phyloP scores from a whole-genome alignment of 352 stramenopile species.

The Phytophthora palmivora region DNA sequence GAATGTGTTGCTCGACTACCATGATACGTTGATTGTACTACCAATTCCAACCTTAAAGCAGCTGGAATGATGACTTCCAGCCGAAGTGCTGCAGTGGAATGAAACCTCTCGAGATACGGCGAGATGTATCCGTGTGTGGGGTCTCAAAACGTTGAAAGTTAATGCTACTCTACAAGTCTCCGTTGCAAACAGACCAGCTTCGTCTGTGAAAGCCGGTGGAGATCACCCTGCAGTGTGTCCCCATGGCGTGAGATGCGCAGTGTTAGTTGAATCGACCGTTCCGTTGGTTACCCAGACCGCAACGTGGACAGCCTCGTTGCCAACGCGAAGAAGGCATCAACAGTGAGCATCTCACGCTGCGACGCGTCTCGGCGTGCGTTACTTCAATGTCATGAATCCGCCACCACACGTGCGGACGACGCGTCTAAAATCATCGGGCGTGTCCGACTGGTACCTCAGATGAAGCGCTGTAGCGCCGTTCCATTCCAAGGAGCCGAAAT shows the following conservation, averaged over 20 bases:
- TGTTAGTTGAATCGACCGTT: slow-evolving; percentile 16
- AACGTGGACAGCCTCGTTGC: slow-evolving; percentile 16
- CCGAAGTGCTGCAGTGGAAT: slow-evolving; percentile 26
- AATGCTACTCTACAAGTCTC: slow-evolving; percentile 15
- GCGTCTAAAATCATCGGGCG: slow-evolving; percentile 24
- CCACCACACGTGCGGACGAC: slow-evolving; percentile 21
- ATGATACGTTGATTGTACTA: slow-evolving; percentile 16
- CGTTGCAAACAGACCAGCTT: slow-evolving; percentile 13
- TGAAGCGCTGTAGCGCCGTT: slow-evolving; percentile 14
- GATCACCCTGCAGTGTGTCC: slow-evolving; percentile 10
- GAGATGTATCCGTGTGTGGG: slow-evolving; percentile 20
- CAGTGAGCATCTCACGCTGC: slow-evolving; percentile 7
- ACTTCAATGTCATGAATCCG: slow-evolving; percentile 1
- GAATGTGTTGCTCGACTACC: slow-evolving; percentile 20
- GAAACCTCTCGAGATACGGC: slow-evolving; percentile 24
- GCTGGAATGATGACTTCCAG: slow-evolving; percentile 39
- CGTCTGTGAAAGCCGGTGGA: slow-evolving; percentile 27
- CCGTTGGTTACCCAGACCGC: slow-evolving; percentile 16
- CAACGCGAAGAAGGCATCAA: too few species aligned
- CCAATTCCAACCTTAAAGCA: slow-evolving; percentile 34
- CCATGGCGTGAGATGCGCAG: slow-evolving; percentile 19
- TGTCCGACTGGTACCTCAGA: slow-evolving; percentile 13
- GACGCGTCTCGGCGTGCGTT: slow-evolving; percentile 10
- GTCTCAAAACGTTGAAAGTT: slow-evolving; percentile 15
- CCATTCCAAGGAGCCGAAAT: slow-evolving; percentile 25